phyloP scores from a whole-genome alignment of 2,329 filamentous ascomycete genomes.

The Nigrospora sphaerica region DNA sequence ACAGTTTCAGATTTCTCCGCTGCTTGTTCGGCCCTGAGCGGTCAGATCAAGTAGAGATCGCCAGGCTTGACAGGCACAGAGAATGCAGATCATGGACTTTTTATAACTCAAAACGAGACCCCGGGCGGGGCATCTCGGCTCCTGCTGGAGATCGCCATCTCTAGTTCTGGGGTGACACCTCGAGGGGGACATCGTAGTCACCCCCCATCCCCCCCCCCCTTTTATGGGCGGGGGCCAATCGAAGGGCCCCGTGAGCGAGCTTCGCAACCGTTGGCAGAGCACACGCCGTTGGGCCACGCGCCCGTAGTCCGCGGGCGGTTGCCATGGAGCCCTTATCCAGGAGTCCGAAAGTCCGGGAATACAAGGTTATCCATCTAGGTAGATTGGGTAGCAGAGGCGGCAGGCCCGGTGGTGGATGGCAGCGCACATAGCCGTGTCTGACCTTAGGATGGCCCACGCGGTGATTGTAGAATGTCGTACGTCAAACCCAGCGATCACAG shows the following conservation, averaged over 20 bases:
- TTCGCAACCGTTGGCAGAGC: not conserved
- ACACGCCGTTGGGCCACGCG: too few species aligned
- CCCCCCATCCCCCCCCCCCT: not conserved
- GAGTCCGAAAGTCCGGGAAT: too few species aligned
- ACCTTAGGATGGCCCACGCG: not conserved
- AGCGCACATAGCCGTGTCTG: conserved; percentile 3
- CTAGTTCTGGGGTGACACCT: not conserved
- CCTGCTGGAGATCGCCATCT: not conserved
- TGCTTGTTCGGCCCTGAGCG: not conserved
- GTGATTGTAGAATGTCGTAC: conserved; percentile 5
- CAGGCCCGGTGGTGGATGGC: not conserved
- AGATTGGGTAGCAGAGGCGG: too few species aligned
- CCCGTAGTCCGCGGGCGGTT: too few species aligned
- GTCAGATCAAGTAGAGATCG: conserved; percentile 2
- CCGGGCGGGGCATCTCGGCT: not conserved
- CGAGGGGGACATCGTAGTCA: not conserved
- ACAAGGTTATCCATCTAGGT: too few species aligned
- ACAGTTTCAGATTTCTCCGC: not conserved
- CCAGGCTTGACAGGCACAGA: not conserved
- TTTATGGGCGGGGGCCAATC: not conserved
- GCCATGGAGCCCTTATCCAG: too few species aligned
- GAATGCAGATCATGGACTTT: not conserved
- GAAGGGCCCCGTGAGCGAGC: not conserved
- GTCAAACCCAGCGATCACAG: not conserved
- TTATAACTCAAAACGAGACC: not conserved